Percentiles rank a stretch among this genome's conserved stretches.
These are phyloP conservation scores for Phytophthora cryptogea DNA, from an alignment of 352 stramenopile species.

Conservation along the genomic window DNA sequence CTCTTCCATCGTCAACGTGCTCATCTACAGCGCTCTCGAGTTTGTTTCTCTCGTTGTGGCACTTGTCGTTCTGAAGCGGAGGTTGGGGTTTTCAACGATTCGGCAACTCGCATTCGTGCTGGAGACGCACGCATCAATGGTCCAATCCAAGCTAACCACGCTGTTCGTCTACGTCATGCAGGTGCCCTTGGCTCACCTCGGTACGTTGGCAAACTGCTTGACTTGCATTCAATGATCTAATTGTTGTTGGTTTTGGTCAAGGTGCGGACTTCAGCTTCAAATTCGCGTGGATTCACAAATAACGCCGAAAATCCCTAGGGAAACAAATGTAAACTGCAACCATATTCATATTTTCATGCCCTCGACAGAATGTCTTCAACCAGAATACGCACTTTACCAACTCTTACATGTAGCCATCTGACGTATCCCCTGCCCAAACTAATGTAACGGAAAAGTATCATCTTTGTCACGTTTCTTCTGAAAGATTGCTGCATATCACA, in stretches of 20 bases:
- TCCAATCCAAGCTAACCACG: conserved; percentile 35
- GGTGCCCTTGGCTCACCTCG: conserved; percentile 32
- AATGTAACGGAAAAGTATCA: conserved; percentile 8
- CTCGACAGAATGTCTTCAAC: too few relatives aligned
- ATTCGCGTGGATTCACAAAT: conserved; percentile 20
- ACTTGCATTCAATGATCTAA: neutral
- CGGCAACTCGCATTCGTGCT: conserved; percentile 44
- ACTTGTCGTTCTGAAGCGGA: conserved; percentile 15
- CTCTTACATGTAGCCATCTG: conserved; percentile 14
- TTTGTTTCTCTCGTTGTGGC: conserved; percentile 18
- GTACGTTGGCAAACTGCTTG: conserved; percentile 1
- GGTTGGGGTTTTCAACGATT: conserved; percentile 22
- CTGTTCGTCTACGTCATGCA: conserved; percentile 45
- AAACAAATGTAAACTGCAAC: too few relatives aligned
- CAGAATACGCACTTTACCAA: too few relatives aligned
- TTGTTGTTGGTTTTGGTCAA: conserved; percentile 1
- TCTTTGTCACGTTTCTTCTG: neutral
- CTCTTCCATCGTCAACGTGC: conserved; percentile 18
- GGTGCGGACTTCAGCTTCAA: conserved; percentile 38
- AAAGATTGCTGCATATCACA: conserved; percentile 18
- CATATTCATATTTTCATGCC: too few relatives aligned
- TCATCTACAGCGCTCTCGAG: conserved; percentile 28
- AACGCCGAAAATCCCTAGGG: too few relatives aligned
- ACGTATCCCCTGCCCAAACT: conserved; percentile 3
- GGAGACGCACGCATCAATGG: conserved; percentile 20